phyloP scores from a whole-genome alignment of 371 early-diverging fungal genomes.

The Phascolomyces articulosus region DNA sequence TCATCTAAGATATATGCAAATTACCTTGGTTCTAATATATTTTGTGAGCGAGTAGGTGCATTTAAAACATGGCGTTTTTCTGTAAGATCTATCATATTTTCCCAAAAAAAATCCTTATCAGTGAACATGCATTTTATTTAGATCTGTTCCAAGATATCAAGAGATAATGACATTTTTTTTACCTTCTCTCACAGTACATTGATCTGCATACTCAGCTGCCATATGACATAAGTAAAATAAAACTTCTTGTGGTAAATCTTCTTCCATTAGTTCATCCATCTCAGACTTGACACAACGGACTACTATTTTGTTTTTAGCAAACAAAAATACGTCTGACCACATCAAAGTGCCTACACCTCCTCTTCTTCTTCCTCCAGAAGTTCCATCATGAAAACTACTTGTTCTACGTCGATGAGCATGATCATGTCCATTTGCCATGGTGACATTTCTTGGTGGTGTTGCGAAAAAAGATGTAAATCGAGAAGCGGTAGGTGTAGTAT shows the following conservation, averaged over 20 bases:
- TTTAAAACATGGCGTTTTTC: conserved; percentile 4
- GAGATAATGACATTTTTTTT: not conserved
- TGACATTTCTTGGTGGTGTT: conserved; percentile 18
- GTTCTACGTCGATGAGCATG: not conserved
- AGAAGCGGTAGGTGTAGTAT: not conserved
- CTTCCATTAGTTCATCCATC: conserved; percentile 3
- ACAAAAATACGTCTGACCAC: conserved; percentile 41
- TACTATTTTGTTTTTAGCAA: conserved; percentile 46
- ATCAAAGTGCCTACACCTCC: not conserved
- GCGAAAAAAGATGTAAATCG: conserved; percentile 27
- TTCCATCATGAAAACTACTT: not conserved
- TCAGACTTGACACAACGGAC: conserved; percentile 25
- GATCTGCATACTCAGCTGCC: conserved; percentile 31
- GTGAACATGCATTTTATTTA: not conserved
- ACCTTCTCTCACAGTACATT: conserved; percentile 14
- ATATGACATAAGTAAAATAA: conserved; percentile 33
- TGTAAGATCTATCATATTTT: conserved; percentile 2
- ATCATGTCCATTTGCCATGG: no score
- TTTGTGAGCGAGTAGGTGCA: conserved; percentile 1
- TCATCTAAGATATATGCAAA: not conserved
- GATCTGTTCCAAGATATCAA: not conserved
- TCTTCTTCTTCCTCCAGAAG: not conserved
- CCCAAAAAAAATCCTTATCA: not conserved
- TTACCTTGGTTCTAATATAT: conserved; percentile 8
- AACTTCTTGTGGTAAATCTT: conserved; percentile 21